Evolutionary conservation across 345 rosid species (phyloP), one percentile per base, ranked within the genome.

Genomic region (Turnera subulata): DNA sequence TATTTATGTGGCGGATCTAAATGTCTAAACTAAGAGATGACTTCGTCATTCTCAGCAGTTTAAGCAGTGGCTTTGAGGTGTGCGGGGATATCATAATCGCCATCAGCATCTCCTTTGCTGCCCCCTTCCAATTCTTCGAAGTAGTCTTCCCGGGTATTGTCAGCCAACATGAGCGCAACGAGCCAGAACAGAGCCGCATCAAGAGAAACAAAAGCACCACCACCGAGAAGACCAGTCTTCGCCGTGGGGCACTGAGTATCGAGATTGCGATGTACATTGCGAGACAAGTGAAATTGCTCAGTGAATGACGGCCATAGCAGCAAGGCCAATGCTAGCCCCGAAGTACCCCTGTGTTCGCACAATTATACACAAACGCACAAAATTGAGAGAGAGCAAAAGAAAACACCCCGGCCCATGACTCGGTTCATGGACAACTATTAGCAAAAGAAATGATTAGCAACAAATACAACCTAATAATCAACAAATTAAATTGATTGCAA

Each of bases 91-190:
- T 51, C 48, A 53, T 58, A 24, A 9, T 43, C 68, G 6, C 9
- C 20, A 0, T 43, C 68, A 35, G 5, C 29, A 13, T 1, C 47
- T 6, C 55, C 73, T 47, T 68, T 58, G 22, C 8, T 37, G 22
- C 62, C 51, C 51, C 61, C 50, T 25, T 69, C 82, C n/a, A 72
- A 53, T 65, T 86, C 92, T 18, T 80, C 86, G 47, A 86, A 84
- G 81, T 78, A 85, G 71, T 86, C 95, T 78, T 89, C 92, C 25
- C 97, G 83, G n/a, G 83, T 86, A 56, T 89, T 89, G 70, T 76
- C 80, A 38, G 86, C 92, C 17, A 89, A 66, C 95, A 89, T 82
- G 6, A 89, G 79, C 13, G 95, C 77, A 33, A 84, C 78, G 52
- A 89, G 54, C 95, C 95, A 89, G 78, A 89, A 81, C 55, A 84